Evolutionary conservation across 306 rosid genomes (phyloP), one percentile per base, ranked within the genome.

Genomic region (Cucurbita pepo): DNA sequence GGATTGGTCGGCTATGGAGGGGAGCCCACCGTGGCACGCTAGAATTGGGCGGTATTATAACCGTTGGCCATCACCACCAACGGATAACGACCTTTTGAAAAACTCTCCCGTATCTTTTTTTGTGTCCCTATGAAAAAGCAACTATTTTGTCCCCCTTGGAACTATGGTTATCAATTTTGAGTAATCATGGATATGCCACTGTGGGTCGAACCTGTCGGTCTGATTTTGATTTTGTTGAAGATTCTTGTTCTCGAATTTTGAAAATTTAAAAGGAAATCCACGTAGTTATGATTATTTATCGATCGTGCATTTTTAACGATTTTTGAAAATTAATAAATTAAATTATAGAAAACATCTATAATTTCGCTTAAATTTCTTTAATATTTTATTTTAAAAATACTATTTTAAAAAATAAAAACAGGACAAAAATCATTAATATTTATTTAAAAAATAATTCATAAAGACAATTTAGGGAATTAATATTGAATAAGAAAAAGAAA

Each of bases 21-120:
- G 56, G 72, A 47, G 38, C 72, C 72, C 72, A 21, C 70, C 11
- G 37, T 2, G 0, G 0, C 53, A 19, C 55, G 72, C 72, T 21
- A 19, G 19, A 6, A 11, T 43, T 66, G 72, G 67, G 56, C 56
- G 56, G 55, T 54, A 18, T 6, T 66, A 11, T 67, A 69, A 56
- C 73, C 73, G 73, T 69, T 69, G 25, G 25, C 43, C 22, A 34
- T 47, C 44, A 25, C 41, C 22, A 69, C 44, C 22, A 69, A 69
- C 73, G 44, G 56, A 47, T 69, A 69, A 69, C 73, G 56, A 69
- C 73, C 73, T 69, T 69, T 69, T 69, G 73, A 67, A 67, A 21
- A 12, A 25, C 70, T 63, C 30, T 21, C 22, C 44, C 0, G 36
- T 14, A 0, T 40, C 8, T 10, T 34, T 59, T 59, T 25, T 1